Conservation (phyloP, 352 stramenopile species). For the Blastocystis sp. region DNA sequence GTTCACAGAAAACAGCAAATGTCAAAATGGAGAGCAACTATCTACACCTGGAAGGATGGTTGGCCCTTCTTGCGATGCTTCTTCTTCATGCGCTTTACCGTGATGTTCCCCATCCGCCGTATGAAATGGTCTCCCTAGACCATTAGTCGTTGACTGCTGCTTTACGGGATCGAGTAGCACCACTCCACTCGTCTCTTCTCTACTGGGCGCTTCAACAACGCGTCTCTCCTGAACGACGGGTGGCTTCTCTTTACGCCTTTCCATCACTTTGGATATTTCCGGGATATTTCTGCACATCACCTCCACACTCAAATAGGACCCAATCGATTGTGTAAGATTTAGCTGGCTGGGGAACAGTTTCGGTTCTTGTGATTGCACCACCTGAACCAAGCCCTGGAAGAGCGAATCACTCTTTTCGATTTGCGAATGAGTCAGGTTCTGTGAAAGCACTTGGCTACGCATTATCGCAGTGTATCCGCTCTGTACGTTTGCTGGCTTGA, state of each 20-base stretch:
- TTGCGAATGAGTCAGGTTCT: neutral
- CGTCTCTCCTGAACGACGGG: too few species aligned
- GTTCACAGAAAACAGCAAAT: slow-evolving; percentile 31
- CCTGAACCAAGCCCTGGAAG: neutral
- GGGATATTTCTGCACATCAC: neutral
- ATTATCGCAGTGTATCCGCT: neutral
- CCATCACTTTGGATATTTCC: neutral
- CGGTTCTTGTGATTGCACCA: neutral
- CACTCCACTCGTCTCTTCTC: neutral
- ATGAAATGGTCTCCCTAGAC: neutral
- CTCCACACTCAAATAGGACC: neutral
- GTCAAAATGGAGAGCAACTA: neutral
- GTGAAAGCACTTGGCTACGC: neutral
- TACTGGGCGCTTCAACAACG: too few species aligned
- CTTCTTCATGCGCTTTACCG: slow-evolving; percentile 8
- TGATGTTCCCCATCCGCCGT: slow-evolving; percentile 25
- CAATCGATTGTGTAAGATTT: neutral
- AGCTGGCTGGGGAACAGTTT: neutral
- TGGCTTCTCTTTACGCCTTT: neutral
- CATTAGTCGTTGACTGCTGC: too few species aligned
- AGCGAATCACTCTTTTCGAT: neutral
- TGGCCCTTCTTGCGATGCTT: slow-evolving; percentile 19
- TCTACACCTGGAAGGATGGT: slow-evolving; percentile 17
- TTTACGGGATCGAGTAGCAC: neutral
- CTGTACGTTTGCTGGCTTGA: slow-evolving; percentile 7